A percentile compares a stretch with the other conserved stretches of the same genome.
These are phyloP conservation scores for Parmelia sp. DNA, from an alignment of 495 filamentous ascomycete genomes.

Conservation along the genomic window DNA sequence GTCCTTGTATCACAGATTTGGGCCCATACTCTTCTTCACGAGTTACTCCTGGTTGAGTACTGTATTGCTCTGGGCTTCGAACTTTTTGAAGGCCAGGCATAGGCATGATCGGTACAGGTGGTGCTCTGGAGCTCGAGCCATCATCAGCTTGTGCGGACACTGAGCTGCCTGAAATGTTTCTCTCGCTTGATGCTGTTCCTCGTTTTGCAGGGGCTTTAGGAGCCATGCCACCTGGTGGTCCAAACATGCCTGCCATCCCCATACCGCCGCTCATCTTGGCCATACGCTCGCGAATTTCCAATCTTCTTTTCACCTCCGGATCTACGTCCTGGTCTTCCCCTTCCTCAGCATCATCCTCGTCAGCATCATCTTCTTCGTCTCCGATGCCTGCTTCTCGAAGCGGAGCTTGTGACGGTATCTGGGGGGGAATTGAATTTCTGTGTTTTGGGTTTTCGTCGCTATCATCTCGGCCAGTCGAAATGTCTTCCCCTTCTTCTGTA, in stretches of 20 bases:
- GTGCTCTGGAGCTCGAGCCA: conserved; percentile 47
- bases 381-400: conserved; percentile 36
- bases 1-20: conserved; percentile 37
- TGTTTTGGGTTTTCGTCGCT: conserved; percentile 50
- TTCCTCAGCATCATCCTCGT: conserved; percentile 58
- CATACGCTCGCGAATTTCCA: conserved; percentile 90
- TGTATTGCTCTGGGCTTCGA: conserved; percentile 38
- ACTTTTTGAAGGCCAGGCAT: conserved; percentile 62
- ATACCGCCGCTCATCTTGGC: conserved; percentile 98
- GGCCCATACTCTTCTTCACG: conserved; percentile 40
- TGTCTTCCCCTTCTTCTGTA: conserved; percentile 74
- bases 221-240: conserved; percentile 64
- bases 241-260: conserved; percentile 95
- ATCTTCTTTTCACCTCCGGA: conserved; percentile 75
- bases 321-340: conserved; percentile 89
- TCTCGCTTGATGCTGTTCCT: conserved; percentile 59
- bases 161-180: conserved; percentile 46
- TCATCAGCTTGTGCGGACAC: conserved; percentile 48
- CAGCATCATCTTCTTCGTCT: conserved; percentile 45
- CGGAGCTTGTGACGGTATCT: conserved; percentile 26
- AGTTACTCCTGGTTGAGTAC: conserved; percentile 36
- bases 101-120: conserved; percentile 72
- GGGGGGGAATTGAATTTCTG: conserved; percentile 25
- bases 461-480: conserved; percentile 67
- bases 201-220: conserved; percentile 44